Evolutionary conservation across 2,329 filamentous ascomycete genomes (phyloP), one percentile per base, ranked within the genome.

Genomic region (Colletotrichum filicis): DNA sequence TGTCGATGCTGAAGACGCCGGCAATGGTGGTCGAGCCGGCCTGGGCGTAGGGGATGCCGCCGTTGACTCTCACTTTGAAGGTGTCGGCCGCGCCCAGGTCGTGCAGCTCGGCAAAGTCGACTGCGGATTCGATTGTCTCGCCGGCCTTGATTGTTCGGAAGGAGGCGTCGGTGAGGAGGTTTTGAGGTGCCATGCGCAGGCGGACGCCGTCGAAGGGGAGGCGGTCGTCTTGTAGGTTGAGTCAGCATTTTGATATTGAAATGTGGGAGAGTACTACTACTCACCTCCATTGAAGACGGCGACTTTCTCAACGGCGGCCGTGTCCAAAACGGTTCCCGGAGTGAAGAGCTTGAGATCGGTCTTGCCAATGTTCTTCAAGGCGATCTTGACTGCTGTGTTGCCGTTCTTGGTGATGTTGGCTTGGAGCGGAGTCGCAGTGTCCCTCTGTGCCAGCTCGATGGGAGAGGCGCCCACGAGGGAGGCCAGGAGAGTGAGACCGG

Each of bases 41-140:
- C 32, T 84, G 83, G 26, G 90, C 87, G 69, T 86, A 86, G 30
- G 88, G 86, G 59, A 92, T 84, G 24, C 84, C 83, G 11, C 91
- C 91, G 9, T 81, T 80, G 4, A 89, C 85, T 65, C 85, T 82
- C 60, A 93, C 80, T 58, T 87, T 86, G 77, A 89, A 89, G 53
- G 82, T 79, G 63, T 90, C 90, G 37, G 85, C 85, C 30, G 77
- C 60, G 68, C 78, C 79, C 35, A 85, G 81, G 71, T 88, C 85
- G 79, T 90, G 87, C 14, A 87, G 82, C 78, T 87, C 82, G 19
- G 85, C 88, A 57, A 87, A 82, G 75, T 90, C 86, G 67, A 89
- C 87, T 55, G 82, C 84, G 49, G 85, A 79, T 75, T 86, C 83
- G 74, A 89, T 82, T 11, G 85, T 85, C 78, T 87, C 80, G 64